Evolutionary conservation across 2,329 filamentous ascomycete genomes (phyloP).

Genomic region (Onygenales sp.): DNA sequence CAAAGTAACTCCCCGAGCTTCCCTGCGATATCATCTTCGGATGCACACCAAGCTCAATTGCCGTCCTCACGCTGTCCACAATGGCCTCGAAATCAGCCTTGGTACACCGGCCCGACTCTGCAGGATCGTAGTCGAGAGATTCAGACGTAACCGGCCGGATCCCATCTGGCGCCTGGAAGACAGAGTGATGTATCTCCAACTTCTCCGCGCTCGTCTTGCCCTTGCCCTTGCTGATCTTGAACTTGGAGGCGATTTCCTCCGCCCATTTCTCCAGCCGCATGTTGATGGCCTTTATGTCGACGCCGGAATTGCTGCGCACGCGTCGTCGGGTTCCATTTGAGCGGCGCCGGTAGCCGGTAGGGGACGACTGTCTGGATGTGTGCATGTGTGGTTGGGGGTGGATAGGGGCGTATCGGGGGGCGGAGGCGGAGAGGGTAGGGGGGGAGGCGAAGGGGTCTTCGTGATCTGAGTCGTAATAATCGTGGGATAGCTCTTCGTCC

Average conservation of each 20-base stretch:
- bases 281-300: slow-evolving; percentile 98
- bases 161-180: slow-evolving; percentile 88
- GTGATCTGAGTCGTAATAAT: slow-evolving; percentile 51
- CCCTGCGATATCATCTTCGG: slow-evolving; percentile 95
- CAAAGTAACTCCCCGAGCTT: slow-evolving; percentile 97
- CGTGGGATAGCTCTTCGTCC: slow-evolving; percentile 46
- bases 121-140: slow-evolving; percentile 51
- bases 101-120: slow-evolving; percentile 55
- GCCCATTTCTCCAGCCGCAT: slow-evolving; percentile 91
- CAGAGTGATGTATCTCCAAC: slow-evolving; percentile 92
- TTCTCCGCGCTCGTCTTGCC: slow-evolving; percentile 67
- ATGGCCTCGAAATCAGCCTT: slow-evolving; percentile 76
- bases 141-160: slow-evolving; percentile 71
- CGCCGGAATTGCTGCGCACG: slow-evolving; percentile 64
- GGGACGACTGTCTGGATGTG: slow-evolving; percentile 27
- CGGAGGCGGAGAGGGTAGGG: slow-evolving; percentile 45
- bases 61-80: slow-evolving; percentile 79
- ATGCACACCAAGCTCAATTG: slow-evolving; percentile 84
- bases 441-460: slow-evolving; percentile 49
- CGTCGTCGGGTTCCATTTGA: slow-evolving; percentile 40
- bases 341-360: slow-evolving; percentile 34
- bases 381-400: slow-evolving; percentile 43
- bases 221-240: slow-evolving; percentile 75
- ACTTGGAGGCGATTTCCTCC: slow-evolving; percentile 93
- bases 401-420: slow-evolving; percentile 55